Evolutionary conservation across 805 yeast genomes (phyloP), one percentile per base, ranked within the genome.

Genomic region (Blastobotrys mokoenaii): DNA sequence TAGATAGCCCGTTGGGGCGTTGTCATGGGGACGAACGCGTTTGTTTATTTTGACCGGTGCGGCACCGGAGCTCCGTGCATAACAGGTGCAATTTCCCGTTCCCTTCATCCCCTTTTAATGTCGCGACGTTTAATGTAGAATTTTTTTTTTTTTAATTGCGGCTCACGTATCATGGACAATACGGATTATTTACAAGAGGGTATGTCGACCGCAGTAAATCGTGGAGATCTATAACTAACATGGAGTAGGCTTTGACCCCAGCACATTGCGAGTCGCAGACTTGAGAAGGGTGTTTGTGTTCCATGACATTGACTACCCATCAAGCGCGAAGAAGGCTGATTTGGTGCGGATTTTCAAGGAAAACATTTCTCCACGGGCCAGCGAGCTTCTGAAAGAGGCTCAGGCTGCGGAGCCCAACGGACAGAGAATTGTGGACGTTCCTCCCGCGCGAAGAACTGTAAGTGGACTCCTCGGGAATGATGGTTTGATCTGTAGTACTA

Each of bases 291-390:
- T 86, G 17, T 68, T 90, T 44, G 63, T 70, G 10, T 80, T 76
- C 45, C 74, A 86, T 58, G 71, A 74, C n/a, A 68, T 89, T n/a
- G 61, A 64, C 1, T 43, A 45, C 27, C 72, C 83, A 0, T 67
- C 82, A 1, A 68, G 73, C 39, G 81, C 88, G 4, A 84, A 80
- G 58, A 90, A 90, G 61, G 64, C 74, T 5, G 79, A 76, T 10
- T 69, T 88, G 47, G 62, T 87, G 1, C 64, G 66, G n/a, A 56
- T 82, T n/a, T 85, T 79, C 63, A 66, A 73, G n/a, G 60, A 67
- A 3, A 61, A 79, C 6, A 65, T 85, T 41, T 66, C 65, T 12
- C 79, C 84, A 2, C 63, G 67, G 9, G 67, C 82, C 1, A 63
- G 65, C 0, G 54, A 62, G 37, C 61, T 76, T 32, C 63, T 76